Conservation (phyloP, 805 yeast species). For the Teunomyces stri region DNA sequence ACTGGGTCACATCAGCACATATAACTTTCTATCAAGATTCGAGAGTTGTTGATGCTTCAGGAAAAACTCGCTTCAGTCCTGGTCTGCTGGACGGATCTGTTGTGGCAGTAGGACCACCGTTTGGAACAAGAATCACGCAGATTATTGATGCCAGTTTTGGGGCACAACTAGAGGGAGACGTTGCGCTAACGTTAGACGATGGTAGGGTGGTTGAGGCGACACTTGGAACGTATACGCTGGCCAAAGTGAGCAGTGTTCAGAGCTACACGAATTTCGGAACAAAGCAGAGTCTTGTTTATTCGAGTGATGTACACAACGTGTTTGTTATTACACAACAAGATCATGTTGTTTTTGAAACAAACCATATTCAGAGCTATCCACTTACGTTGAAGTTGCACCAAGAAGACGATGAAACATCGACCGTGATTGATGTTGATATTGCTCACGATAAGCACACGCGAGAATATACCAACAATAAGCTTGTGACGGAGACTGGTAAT, state of each 20-base stretch:
- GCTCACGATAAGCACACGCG: constrained; percentile 17
- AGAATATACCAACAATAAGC: constrained; percentile 16
- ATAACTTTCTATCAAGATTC: constrained; percentile 53
- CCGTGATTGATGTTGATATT: constrained; percentile 19
- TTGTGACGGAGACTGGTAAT: constrained; percentile 21
- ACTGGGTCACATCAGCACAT: constrained; percentile 63
- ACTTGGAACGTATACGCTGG: neutral
- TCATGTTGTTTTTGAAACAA: neutral
- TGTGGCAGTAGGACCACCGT: neutral
- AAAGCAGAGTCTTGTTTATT: neutral
- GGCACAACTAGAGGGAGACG: constrained; percentile 30
- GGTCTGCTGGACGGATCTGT: constrained; percentile 2
- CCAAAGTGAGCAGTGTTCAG: neutral
- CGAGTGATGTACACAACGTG: neutral
- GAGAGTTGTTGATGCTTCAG: constrained; percentile 36
- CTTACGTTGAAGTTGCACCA: neutral
- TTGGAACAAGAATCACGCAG: constrained; percentile 27
- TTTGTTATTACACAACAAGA: neutral
- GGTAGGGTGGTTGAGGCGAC: constrained; percentile 34
- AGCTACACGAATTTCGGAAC: neutral
- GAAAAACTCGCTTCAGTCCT: constrained; percentile 29
- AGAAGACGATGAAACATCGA: neutral
- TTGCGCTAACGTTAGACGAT: constrained; percentile 36
- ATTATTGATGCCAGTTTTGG: constrained; percentile 33
- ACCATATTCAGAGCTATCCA: neutral